A percentile compares a stretch with the other conserved stretches of the same genome.
Conservation (phyloP, 2,329 filamentous ascomycete species). For the Gaeumannomyces tritici region DNA sequence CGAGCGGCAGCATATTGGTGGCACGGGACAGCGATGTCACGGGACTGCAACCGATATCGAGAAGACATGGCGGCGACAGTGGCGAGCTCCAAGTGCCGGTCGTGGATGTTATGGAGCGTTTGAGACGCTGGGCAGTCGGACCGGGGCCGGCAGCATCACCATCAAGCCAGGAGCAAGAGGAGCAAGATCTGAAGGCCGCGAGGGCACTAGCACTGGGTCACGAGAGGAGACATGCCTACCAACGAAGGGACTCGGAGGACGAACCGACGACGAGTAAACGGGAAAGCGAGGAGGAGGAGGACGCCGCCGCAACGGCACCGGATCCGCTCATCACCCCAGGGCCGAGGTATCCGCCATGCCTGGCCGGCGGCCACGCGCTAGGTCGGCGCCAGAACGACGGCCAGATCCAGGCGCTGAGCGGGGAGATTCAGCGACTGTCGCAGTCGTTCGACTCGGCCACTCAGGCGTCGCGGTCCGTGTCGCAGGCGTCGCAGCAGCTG, state of each 20-base stretch:
- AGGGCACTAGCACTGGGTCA: constrained; percentile 4
- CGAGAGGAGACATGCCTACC: neutral
- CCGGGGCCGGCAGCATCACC: neutral
- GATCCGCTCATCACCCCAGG: constrained; percentile 14
- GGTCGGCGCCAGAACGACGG: constrained; percentile 13
- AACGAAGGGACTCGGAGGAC: neutral
- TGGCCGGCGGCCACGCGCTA: neutral
- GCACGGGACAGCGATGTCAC: neutral
- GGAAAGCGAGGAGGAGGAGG: neutral
- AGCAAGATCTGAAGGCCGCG: constrained; percentile 5
- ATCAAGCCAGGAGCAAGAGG: constrained; percentile 2
- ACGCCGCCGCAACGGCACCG: neutral
- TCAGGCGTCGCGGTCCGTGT: constrained; percentile 17
- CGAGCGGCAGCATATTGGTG: constrained; percentile 1
- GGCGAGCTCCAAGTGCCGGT: neutral
- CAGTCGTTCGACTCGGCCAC: constrained; percentile 15
- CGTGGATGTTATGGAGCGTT: neutral
- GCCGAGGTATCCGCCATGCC: constrained; percentile 7
- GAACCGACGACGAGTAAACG: neutral
- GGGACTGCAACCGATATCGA: neutral
- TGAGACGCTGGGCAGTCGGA: neutral
- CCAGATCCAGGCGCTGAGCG: constrained; percentile 15
- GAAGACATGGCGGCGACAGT: neutral
- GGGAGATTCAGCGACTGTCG: constrained; percentile 20
- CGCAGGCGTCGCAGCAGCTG: constrained; percentile 18